Evolutionary conservation across 2,329 filamentous ascomycete species (phyloP), one percentile per base, ranked within the genome.

Genomic region (Neonectria coccinea): DNA sequence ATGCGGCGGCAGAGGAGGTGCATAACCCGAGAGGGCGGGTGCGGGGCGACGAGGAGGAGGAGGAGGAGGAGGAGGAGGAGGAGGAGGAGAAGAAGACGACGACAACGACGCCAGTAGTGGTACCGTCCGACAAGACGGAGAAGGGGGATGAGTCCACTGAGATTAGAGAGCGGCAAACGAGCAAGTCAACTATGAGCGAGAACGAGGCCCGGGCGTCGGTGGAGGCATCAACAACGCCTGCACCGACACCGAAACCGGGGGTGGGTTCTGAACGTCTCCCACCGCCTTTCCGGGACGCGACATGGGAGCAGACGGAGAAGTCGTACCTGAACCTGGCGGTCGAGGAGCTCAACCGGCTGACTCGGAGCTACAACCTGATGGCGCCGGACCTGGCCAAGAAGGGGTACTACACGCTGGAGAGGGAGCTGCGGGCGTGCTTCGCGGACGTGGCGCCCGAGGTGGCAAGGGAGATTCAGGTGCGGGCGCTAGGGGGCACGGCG

Each of bases 341-440:
- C 68, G 85, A 87, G 51, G 89, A 92, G 61, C 87, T 98, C 60
- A 98, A 98, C 79, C 79, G 81, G 31, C 84, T 97, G 53, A 91
- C 93, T 8, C 88, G 96, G 27, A 92, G 92, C 14, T 99, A 99
- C 82, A 98, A 98, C 73, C 87, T 98, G 3, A 95, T 97, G 89
- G 95, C 96, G 0, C 96, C 96, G 0, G 91, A 93, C 59, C 85
- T 97, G 2, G 94, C 95, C 2, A 97, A 96, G 80, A 97, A 97
- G 78, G 93, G 95, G 0, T 98, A 98, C 78, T 94, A 93, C 75
- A 90, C 85, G 2, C 87, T 98, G 8, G 88, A 94, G 48, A 88
- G 95, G 53, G 96, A 99, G 79, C 84, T 98, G 16, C 85, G 85
- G 31, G 84, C 87, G 3, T 97, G 94, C 76, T 98, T 90, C 75